Conservation (phyloP, 2,329 filamentous ascomycete genomes). For the Talaromyces sp. region DNA sequence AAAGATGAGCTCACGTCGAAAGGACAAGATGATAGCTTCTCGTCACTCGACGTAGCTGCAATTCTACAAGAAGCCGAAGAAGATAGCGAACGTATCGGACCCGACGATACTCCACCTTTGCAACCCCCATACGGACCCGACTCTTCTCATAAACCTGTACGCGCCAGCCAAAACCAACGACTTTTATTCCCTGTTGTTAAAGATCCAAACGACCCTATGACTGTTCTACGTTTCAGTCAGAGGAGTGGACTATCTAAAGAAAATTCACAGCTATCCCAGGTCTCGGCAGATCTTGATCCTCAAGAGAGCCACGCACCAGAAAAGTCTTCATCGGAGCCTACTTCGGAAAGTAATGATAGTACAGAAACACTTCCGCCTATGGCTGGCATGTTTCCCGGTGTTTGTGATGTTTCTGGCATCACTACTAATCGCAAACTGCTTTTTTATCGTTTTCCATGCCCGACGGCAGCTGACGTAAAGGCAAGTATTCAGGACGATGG, state of each 20-base stretch:
- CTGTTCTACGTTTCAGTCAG: slow-evolving; percentile 65
- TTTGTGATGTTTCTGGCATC: slow-evolving; percentile 33
- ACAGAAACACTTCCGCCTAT: slow-evolving; percentile 18
- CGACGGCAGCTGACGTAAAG: slow-evolving; percentile 45
- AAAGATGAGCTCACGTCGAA: not conserved
- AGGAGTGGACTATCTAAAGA: slow-evolving; percentile 55
- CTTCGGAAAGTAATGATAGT: slow-evolving; percentile 18
- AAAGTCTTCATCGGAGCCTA: slow-evolving; percentile 21
- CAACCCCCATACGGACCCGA: slow-evolving; percentile 23
- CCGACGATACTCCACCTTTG: not conserved
- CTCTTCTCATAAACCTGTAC: slow-evolving; percentile 28
- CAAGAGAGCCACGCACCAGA: not conserved
- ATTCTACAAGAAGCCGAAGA: slow-evolving; percentile 8
- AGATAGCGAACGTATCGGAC: slow-evolving; percentile 5
- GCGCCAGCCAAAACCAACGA: slow-evolving; percentile 39
- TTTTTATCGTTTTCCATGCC: slow-evolving; percentile 28
- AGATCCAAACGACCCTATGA: slow-evolving; percentile 64
- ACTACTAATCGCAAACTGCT: slow-evolving; percentile 22
- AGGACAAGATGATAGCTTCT: slow-evolving; percentile 6
- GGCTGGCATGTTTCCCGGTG: slow-evolving; percentile 22
- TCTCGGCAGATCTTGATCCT: slow-evolving; percentile 1
- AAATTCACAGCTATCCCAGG: slow-evolving; percentile 22
- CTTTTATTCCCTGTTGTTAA: slow-evolving; percentile 74
- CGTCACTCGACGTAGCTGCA: slow-evolving; percentile 15
- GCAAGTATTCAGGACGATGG: slow-evolving; percentile 56